Conservation (phyloP, 1,139 yeast species). For the Magnusiomyces clavatus region DNA sequence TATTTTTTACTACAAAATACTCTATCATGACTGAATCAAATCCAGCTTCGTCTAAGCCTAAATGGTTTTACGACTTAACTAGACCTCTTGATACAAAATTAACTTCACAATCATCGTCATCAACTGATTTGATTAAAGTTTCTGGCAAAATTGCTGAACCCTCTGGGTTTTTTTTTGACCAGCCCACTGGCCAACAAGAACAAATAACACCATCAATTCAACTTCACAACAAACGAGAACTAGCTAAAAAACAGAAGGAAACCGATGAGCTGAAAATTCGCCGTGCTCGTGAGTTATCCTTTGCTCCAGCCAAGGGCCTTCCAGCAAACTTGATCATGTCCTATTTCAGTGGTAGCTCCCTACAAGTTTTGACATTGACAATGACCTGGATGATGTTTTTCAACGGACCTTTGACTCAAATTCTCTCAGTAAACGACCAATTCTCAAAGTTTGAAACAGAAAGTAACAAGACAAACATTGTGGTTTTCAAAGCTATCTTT, state of each 20-base stretch:
- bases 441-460: constrained; percentile 32
- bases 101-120: too few species aligned
- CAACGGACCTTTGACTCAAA: constrained; percentile 65
- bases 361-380: constrained; percentile 85
- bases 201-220: background rate
- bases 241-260: constrained; percentile 2
- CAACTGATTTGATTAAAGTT: background rate
- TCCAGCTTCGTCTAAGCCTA: background rate
- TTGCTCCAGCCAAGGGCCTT: constrained; percentile 72
- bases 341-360: constrained; percentile 86
- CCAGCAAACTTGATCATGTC: constrained; percentile 90
- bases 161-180: background rate
- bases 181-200: background rate
- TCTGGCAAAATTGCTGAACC: background rate
- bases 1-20: too few species aligned
- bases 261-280: constrained; percentile 3
- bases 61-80: constrained; percentile 3
- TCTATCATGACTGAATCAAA: too few species aligned
- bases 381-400: constrained; percentile 80
- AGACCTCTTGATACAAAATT: background rate
- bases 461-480: constrained; percentile 36
- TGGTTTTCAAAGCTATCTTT: constrained; percentile 41
- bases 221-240: background rate
- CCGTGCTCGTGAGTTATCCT: constrained; percentile 76
- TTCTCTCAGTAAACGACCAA: constrained; percentile 45